Evolutionary conservation across 2,329 filamentous ascomycete species (phyloP).

Genomic region (Clarireedia homoeocarpa): DNA sequence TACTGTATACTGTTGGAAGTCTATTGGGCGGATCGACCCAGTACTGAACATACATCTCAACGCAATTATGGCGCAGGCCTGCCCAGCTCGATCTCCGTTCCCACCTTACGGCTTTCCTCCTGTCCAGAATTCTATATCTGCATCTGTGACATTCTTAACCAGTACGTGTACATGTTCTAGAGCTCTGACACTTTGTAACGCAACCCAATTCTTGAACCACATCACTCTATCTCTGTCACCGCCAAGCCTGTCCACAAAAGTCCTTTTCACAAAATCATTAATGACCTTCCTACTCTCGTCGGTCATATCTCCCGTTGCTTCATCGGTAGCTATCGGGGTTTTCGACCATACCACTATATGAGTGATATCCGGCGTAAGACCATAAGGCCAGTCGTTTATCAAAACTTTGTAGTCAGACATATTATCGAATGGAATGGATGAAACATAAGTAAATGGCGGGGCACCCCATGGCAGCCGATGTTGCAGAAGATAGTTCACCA

Average conservation of each 20-base stretch:
- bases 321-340: slow-evolving; percentile 66
- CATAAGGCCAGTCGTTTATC: slow-evolving; percentile 92
- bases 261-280: slow-evolving; percentile 59
- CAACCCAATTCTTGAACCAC: slow-evolving; percentile 95
- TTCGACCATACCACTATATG: slow-evolving; percentile 93
- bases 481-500: slow-evolving; percentile 68
- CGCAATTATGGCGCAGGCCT: neutral
- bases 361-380: slow-evolving; percentile 54
- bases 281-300: slow-evolving; percentile 56
- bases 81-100: too few relatives aligned
- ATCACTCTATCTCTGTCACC: slow-evolving; percentile 44
- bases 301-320: slow-evolving; percentile 64
- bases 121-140: slow-evolving; percentile 47
- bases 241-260: slow-evolving; percentile 55
- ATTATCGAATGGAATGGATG: slow-evolving; percentile 40
- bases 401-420: slow-evolving; percentile 60
- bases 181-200: slow-evolving; percentile 77
- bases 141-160: slow-evolving; percentile 46
- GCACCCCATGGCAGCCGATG: slow-evolving; percentile 63
- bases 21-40: too few relatives aligned
- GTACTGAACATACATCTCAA: neutral
- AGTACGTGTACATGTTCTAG: slow-evolving; percentile 86
- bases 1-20: neutral
- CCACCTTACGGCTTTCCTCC: slow-evolving; percentile 1
- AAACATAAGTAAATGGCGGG: slow-evolving; percentile 43